Conservation (phyloP, 2,329 filamentous ascomycete genomes). For the Cladosporium sp. region DNA sequence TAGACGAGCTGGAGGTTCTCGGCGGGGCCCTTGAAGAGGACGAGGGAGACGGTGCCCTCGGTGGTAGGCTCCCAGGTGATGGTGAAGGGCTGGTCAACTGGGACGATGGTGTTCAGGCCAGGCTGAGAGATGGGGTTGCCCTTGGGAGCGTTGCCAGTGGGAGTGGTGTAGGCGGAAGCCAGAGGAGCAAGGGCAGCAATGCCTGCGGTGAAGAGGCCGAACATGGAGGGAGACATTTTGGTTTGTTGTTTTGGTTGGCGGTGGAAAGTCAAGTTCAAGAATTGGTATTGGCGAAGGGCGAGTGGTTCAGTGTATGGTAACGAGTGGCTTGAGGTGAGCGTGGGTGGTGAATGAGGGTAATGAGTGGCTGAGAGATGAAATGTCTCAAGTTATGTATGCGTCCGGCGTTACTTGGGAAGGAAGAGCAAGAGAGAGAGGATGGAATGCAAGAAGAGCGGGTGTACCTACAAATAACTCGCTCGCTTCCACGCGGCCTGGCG, state of each 20-base stretch:
- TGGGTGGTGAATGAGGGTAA: constrained; percentile 15
- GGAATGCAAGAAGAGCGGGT: neutral
- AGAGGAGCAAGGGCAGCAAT: constrained; percentile 48
- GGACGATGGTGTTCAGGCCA: constrained; percentile 49
- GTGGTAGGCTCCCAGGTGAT: constrained; percentile 56
- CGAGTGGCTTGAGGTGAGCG: constrained; percentile 17
- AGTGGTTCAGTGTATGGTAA: constrained; percentile 10
- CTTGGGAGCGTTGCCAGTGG: constrained; percentile 27
- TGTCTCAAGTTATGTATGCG: constrained; percentile 14
- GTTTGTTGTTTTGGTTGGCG: neutral
- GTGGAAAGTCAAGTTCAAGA: neutral
- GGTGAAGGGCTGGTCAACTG: constrained; percentile 52
- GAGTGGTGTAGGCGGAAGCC: constrained; percentile 41
- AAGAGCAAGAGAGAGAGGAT: neutral
- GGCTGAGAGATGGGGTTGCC: constrained; percentile 56
- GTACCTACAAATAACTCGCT: constrained; percentile 5
- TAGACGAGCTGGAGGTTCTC: constrained; percentile 50
- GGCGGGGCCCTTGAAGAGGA: constrained; percentile 57
- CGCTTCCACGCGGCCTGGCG: neutral
- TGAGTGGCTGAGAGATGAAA: constrained; percentile 26
- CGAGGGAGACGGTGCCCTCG: constrained; percentile 50
- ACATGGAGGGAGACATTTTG: constrained; percentile 28
- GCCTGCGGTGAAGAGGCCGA: constrained; percentile 51
- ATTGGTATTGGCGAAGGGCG: neutral
- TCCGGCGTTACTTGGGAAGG: neutral